phyloP scores from a whole-genome alignment of 768 basidiomycete species.

The Suillus lakei region DNA sequence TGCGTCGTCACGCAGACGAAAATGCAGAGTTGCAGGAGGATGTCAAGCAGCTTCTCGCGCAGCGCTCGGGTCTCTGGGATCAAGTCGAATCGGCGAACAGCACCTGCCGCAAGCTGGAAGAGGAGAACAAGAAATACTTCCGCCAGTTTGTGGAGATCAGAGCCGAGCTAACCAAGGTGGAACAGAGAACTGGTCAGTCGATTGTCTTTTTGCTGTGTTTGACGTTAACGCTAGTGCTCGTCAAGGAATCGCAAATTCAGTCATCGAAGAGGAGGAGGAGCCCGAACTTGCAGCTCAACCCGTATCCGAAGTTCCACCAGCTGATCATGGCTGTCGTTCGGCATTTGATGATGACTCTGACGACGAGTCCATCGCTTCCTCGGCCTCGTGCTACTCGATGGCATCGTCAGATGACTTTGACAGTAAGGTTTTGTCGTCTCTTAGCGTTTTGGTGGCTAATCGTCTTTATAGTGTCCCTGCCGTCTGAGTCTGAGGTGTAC shows the following conservation, averaged over 20 bases:
- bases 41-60: background rate
- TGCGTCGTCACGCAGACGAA: background rate
- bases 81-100: background rate
- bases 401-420: constrained; percentile 1
- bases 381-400: background rate
- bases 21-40: background rate
- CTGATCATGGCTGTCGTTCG: background rate
- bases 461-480: background rate
- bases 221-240: background rate
- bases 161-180: background rate
- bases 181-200: background rate
- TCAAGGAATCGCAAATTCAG: background rate
- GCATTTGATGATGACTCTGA: constrained; percentile 2
- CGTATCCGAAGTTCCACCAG: background rate
- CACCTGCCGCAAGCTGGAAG: background rate
- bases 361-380: background rate
- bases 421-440: background rate
- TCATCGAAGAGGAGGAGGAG: background rate
- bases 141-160: constrained; percentile 1
- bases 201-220: background rate
- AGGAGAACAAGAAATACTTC: constrained; percentile 2
- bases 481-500: background rate
- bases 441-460: background rate
- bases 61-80: background rate
- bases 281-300: background rate